These are phyloP conservation scores for Termitomyces sp. DNA, from an alignment of 1,284 basidiomycete genomes.

Conservation along the genomic window DNA sequence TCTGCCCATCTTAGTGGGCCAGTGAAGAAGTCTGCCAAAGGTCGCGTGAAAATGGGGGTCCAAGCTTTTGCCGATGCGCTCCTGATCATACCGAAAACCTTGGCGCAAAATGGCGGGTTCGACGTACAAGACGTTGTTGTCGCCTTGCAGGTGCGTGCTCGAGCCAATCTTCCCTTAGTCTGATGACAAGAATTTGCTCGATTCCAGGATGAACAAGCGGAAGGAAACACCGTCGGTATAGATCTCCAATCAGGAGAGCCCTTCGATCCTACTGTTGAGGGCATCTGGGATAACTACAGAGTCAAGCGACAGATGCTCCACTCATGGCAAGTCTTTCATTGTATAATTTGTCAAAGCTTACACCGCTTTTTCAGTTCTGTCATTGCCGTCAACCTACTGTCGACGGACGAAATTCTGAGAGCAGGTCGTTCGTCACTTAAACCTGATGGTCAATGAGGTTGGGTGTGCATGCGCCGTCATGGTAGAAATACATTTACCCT, in stretches of 20 bases:
- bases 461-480: background rate
- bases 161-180: slow-evolving; percentile 1
- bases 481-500: background rate
- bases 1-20: slow-evolving; percentile 77
- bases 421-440: slow-evolving; percentile 90
- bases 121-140: slow-evolving; percentile 97
- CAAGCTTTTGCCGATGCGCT: slow-evolving; percentile 96
- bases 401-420: slow-evolving; percentile 92
- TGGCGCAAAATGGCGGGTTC: slow-evolving; percentile 95
- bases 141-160: slow-evolving; percentile 65
- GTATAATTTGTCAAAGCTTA: slow-evolving; percentile 10
- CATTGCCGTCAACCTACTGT: slow-evolving; percentile 93
- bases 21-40: slow-evolving; percentile 86
- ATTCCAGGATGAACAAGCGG: slow-evolving; percentile 82
- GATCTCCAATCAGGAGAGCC: slow-evolving; percentile 94
- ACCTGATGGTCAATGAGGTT: slow-evolving; percentile 65
- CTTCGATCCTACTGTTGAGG: slow-evolving; percentile 92
- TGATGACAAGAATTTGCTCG: slow-evolving; percentile 4
- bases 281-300: slow-evolving; percentile 99
- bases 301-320: slow-evolving; percentile 99
- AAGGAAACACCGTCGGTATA: slow-evolving; percentile 87
- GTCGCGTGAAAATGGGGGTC: slow-evolving; percentile 96
- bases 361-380: slow-evolving; percentile 68
- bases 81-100: slow-evolving; percentile 93
- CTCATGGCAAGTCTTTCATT: slow-evolving; percentile 62